Evolutionary conservation across 805 yeast species (phyloP).

Genomic region (Candida boidinii): DNA sequence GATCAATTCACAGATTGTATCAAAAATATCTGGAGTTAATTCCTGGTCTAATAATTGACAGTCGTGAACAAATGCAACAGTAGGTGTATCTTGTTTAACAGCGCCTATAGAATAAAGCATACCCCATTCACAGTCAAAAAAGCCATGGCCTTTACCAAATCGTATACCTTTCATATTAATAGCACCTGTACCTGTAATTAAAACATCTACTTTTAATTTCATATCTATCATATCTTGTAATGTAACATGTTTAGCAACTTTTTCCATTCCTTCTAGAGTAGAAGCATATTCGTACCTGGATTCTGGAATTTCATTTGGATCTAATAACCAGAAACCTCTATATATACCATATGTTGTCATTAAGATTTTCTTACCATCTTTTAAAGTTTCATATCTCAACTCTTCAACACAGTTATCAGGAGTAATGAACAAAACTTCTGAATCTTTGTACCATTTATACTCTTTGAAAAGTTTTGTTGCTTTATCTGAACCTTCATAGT

Average conservation of each 20-base stretch:
- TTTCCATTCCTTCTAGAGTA: constrained; percentile 24
- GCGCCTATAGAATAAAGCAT: constrained; percentile 19
- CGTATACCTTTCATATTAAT: constrained; percentile 21
- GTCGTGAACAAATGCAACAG: constrained; percentile 24
- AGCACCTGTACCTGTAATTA: constrained; percentile 26
- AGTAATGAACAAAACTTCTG: constrained; percentile 17
- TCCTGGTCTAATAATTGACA: constrained; percentile 20
- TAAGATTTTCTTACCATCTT: constrained; percentile 16
- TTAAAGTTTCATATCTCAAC: constrained; percentile 15
- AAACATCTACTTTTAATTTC: constrained; percentile 12
- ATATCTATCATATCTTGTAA: constrained; percentile 10
- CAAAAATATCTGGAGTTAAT: constrained; percentile 20
- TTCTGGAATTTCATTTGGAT: constrained; percentile 15
- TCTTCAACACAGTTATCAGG: constrained; percentile 24
- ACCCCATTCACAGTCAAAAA: constrained; percentile 24
- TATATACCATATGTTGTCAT: constrained; percentile 23
- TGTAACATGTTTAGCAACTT: constrained; percentile 12
- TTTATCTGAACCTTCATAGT: constrained; percentile 19
- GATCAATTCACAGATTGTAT: constrained; percentile 23
- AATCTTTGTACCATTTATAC: constrained; percentile 7
- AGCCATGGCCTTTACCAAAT: constrained; percentile 25
- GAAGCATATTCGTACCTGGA: constrained; percentile 16
- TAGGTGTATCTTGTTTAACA: constrained; percentile 12
- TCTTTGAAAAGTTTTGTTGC: constrained; percentile 12
- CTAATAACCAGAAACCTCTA: constrained; percentile 20